Conservation (phyloP, 140 eudicot genomes). For the Cichorium intybus region DNA sequence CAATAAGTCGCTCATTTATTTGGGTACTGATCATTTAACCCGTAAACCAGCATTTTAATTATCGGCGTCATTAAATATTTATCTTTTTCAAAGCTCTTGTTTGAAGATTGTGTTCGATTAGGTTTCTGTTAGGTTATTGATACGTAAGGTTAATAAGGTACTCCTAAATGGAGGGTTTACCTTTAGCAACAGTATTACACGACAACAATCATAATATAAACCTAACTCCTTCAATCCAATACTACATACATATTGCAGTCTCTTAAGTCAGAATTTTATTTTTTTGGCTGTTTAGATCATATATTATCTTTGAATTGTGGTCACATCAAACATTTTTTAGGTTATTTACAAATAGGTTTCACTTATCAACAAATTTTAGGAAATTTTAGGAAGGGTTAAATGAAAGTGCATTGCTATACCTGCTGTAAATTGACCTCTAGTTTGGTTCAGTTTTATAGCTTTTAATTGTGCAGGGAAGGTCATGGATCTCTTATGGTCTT, state of each 20-base stretch:
- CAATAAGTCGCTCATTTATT: neutral
- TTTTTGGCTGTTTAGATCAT: neutral
- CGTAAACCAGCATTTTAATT: neutral
- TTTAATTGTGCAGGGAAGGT: slow-evolving; percentile 20
- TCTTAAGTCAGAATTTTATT: neutral
- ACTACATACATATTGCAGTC: neutral
- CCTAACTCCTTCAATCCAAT: neutral
- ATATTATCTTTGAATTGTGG: neutral
- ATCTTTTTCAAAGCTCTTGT: neutral
- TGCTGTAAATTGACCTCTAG: too few species aligned
- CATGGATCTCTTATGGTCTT: slow-evolving; percentile 29
- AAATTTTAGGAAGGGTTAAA: too few species aligned
- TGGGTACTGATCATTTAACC: too few species aligned
- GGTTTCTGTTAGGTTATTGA: neutral
- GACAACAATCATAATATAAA: neutral
- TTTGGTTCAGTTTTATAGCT: neutral
- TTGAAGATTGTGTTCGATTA: neutral
- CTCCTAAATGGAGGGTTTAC: neutral
- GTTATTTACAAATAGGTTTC: neutral
- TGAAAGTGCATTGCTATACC: neutral
- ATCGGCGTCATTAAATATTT: neutral
- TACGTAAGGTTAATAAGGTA: neutral
- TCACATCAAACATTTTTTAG: neutral
- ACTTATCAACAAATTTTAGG: neutral
- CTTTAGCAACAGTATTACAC: neutral